A percentile compares a stretch with the other conserved stretches of the same genome.
Evolutionary conservation across 257 asterid species (phyloP).

Genomic region (Capsicum rhomboideum): DNA sequence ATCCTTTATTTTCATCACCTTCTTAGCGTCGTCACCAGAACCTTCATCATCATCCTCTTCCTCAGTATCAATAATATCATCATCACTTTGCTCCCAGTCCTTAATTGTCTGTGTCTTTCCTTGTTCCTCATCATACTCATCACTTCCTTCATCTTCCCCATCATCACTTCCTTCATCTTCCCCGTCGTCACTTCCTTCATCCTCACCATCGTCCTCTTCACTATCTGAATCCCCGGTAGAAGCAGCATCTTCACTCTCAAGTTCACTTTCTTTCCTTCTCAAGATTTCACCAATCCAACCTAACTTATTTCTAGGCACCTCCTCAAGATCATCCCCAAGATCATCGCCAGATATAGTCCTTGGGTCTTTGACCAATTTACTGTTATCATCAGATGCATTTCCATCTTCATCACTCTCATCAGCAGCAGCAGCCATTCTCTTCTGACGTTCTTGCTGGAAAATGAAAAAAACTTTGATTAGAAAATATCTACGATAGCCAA

Average conservation of each 20-base stretch:
- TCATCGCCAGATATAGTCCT: constrained; percentile 85
- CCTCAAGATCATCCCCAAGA: constrained; percentile 73
- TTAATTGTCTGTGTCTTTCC: constrained; percentile 38
- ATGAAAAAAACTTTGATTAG: not conserved
- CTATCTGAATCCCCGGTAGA: constrained; percentile 9
- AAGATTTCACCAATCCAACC: constrained; percentile 57
- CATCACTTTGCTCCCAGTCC: constrained; percentile 99
- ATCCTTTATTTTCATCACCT: constrained; percentile 7
- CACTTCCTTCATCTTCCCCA: constrained; percentile 36
- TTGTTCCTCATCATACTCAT: constrained; percentile 25
- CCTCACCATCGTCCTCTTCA: constrained; percentile 32
- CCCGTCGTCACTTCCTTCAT: constrained; percentile 30
- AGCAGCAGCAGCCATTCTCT: constrained; percentile 69
- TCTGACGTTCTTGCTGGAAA: constrained; percentile 79
- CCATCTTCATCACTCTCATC: constrained; percentile 64
- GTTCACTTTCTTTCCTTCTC: constrained; percentile 15
- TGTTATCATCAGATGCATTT: constrained; percentile 41
- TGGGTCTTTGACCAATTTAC: constrained; percentile 23
- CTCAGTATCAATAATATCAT: constrained; percentile 43
- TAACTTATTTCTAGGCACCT: constrained; percentile 31
- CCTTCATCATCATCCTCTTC: constrained; percentile 43
- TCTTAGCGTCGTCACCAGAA: constrained; percentile 11
- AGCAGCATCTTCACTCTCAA: constrained; percentile 13
- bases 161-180: constrained; percentile 41
- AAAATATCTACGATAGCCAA: not conserved